Base-by-base conservation (phyloP, 371 early-diverging fungal genomes). In the Blakeslea trispora region DNA sequence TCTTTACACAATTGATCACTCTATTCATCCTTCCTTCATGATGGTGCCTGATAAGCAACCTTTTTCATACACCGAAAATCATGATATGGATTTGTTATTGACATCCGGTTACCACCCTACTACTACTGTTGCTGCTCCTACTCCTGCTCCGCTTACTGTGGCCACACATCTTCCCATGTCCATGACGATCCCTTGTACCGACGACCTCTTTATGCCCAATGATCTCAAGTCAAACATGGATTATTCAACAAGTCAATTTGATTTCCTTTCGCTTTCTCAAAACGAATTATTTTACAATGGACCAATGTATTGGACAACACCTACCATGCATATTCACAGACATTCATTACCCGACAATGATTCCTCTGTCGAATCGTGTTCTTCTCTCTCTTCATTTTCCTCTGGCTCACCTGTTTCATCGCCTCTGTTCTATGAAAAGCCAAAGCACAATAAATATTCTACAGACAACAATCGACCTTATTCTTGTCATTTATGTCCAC, bases 401-500 rank as follows among this genome's bases (percentile, higher is more conserved):
- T 10, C 11, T 3, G 37, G 37, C 1, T 10, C 37, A 43, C 18
- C 43, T 43, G 43, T 43, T 17, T 43, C 43, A 9, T 19, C 17
- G 18, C 43, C 43, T 14, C 19, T 37, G 7, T 37, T 9, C 11
- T 32, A 19, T 49, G 49, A 49, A 18, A 49, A 34, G 21, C 31
- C 49, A 19, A 46, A 15, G 28, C 21, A 10, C 17, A 37, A 5
- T 32, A 32, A 32, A 32, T 32, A 32, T 10, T 10, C 32, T n/a
- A n/a, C n/a, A 43, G 40, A 44, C 22, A 34, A 35, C 15, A 23
- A 14, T 19, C 18, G 58, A 52, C 66, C 61, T 41, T 61, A 52
- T 53, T 17, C 24, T 48, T 65, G 66, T 19, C 35, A 24, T 21
- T 7, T 45, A 1, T 65, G 66, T 50, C 22, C 32, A 15, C 48